Conservation (phyloP, 179 eudicot genomes). For the Spinacia oleracea region DNA sequence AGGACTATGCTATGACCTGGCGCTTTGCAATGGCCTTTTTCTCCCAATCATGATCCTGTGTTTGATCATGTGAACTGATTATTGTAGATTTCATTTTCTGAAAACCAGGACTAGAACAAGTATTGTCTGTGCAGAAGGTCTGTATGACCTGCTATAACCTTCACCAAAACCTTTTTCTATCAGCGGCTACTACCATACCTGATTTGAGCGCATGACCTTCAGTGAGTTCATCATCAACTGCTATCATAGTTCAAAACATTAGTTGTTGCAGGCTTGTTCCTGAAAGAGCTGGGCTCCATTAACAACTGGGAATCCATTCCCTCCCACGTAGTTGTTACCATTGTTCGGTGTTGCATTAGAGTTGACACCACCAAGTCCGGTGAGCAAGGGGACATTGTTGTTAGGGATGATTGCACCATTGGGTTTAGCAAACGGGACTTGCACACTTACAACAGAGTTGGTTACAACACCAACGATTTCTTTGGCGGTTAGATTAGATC, state of each 20-base stretch:
- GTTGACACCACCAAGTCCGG: conserved; percentile 72
- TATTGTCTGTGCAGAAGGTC: too few relatives aligned
- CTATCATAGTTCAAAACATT: conserved; percentile 82
- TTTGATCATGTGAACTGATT: too few relatives aligned
- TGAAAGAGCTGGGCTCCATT: conserved; percentile 57
- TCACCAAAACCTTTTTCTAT: too few relatives aligned
- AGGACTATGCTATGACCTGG: too few relatives aligned
- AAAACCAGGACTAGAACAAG: too few relatives aligned
- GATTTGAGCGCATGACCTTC: conserved; percentile 62
- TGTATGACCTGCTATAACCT: too few relatives aligned
- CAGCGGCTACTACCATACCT: conserved; percentile 50
- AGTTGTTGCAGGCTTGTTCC: conserved; percentile 61
- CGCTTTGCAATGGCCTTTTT: too few relatives aligned
- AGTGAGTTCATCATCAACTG: conserved; percentile 63
- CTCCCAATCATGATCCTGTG: too few relatives aligned
- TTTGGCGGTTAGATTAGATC: conserved; percentile 74
- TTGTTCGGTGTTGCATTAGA: conserved; percentile 52
- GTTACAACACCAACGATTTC: conserved; percentile 82
- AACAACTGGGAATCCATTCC: conserved; percentile 48
- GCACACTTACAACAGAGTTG: conserved; percentile 78
- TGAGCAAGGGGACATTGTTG: conserved; percentile 86
- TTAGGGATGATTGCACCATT: conserved; percentile 72
- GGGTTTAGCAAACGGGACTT: conserved; percentile 87
- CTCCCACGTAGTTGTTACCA: conserved; percentile 46
- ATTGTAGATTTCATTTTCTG: too few relatives aligned